These are phyloP conservation scores for Trypanosoma cruzi DNA, from an alignment of 208 protist species.

Conservation along the genomic window DNA sequence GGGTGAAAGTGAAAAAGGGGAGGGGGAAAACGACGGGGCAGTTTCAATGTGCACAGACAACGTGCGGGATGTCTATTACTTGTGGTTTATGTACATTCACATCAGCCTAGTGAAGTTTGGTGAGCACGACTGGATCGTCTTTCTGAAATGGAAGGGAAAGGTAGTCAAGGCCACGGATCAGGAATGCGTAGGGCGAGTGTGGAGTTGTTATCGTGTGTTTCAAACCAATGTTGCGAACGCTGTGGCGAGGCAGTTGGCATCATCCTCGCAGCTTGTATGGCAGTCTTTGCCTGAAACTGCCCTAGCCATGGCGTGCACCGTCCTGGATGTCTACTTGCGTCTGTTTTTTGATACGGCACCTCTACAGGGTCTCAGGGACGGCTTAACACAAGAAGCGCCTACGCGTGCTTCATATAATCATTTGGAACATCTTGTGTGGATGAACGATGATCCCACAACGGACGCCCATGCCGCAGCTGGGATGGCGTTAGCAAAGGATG, in stretches of 20 bases:
- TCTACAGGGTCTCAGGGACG: background rate
- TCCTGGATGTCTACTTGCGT: constrained; percentile 7
- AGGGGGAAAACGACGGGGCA: too few relatives aligned
- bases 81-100: constrained; percentile 34
- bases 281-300: constrained; percentile 1
- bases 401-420: background rate
- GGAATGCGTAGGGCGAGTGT: background rate
- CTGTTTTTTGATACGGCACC: background rate
- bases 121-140: constrained; percentile 20
- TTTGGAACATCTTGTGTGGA: background rate
- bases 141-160: background rate
- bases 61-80: constrained; percentile 11
- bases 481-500: background rate
- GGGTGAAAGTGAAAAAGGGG: too few relatives aligned
- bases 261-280: constrained; percentile 1
- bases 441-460: background rate
- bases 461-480: background rate
- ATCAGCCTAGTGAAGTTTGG: constrained; percentile 6
- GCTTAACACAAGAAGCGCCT: too few relatives aligned
- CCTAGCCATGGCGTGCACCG: background rate
- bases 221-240: constrained; percentile 4
- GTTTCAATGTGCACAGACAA: background rate
- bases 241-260: constrained; percentile 18
- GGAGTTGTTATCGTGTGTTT: constrained; percentile 25
- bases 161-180: background rate